Percentiles rank a stretch among this genome's conserved stretches.
Conservation (phyloP, 1,284 basidiomycete genomes). For the Cutaneotrichosporon cyanovorans region DNA sequence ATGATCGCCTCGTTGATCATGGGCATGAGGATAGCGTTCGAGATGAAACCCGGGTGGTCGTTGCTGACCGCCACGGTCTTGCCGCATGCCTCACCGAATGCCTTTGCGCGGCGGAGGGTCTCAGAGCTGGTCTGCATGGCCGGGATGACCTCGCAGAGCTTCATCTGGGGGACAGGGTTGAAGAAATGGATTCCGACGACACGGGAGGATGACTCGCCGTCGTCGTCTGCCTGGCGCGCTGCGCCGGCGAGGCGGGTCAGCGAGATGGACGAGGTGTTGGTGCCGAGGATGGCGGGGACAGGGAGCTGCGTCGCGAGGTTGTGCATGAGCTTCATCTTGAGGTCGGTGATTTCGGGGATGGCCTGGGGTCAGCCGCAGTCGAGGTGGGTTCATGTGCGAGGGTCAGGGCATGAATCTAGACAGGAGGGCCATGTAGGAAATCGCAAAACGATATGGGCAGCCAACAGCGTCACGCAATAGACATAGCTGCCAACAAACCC, state of each 20-base stretch:
- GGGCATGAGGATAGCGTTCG: constrained; percentile 46
- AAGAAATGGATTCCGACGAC: constrained; percentile 72
- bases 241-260: constrained; percentile 86
- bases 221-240: constrained; percentile 50
- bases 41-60: constrained; percentile 73
- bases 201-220: constrained; percentile 27
- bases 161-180: constrained; percentile 93
- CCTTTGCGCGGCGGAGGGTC: constrained; percentile 65
- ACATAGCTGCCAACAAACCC: too few species aligned
- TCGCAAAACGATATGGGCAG: too few species aligned
- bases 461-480: too few species aligned
- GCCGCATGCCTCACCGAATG: constrained; percentile 80
- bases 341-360: constrained; percentile 71
- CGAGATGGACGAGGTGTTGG: constrained; percentile 90
- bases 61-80: constrained; percentile 85
- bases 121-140: constrained; percentile 79
- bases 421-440: too few species aligned
- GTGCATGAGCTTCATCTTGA: constrained; percentile 75
- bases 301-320: constrained; percentile 61
- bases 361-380: constrained; percentile 52
- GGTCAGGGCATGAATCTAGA: too few species aligned
- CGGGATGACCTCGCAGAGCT: constrained; percentile 85
- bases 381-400: too few species aligned
- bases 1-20: constrained; percentile 70
- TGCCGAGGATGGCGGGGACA: constrained; percentile 73